Evolutionary conservation across 805 yeast species (phyloP).

Genomic region (Spathaspora boniae): DNA sequence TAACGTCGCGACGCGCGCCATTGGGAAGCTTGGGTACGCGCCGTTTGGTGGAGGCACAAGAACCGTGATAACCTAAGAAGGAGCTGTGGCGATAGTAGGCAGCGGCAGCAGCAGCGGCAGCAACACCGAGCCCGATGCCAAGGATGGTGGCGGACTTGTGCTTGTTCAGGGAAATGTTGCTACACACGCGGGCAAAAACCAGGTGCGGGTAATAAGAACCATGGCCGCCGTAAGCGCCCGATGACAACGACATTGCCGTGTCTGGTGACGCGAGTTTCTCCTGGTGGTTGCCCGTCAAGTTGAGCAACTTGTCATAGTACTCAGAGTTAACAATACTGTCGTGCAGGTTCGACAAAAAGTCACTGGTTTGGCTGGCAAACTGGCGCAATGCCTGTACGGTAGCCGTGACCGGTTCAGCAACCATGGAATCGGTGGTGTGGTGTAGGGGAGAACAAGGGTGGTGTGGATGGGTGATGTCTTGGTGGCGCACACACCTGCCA

Average conservation of each 20-base stretch:
- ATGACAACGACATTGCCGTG: too few relatives aligned
- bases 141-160: constrained; percentile 13
- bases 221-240: too few relatives aligned
- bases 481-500: background rate
- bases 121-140: constrained; percentile 24
- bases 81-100: too few relatives aligned
- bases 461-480: constrained; percentile 1
- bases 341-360: constrained; percentile 20
- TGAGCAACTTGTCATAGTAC: constrained; percentile 11
- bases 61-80: background rate
- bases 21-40: constrained; percentile 60
- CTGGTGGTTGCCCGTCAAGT: constrained; percentile 8
- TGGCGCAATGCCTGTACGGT: constrained; percentile 26
- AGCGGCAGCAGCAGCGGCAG: too few relatives aligned
- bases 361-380: constrained; percentile 18
- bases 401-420: constrained; percentile 44
- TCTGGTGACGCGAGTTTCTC: too few relatives aligned
- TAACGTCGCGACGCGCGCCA: constrained; percentile 75
- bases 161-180: constrained; percentile 1
- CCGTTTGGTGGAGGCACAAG: constrained; percentile 26
- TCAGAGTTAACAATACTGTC: constrained; percentile 20
- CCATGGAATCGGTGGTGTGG: constrained; percentile 21
- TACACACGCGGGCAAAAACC: too few relatives aligned
- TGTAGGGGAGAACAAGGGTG: background rate
- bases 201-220: too few relatives aligned